These are phyloP conservation scores for Lanmaoa pseudosensibilis DNA, from an alignment of 768 basidiomycete species.

Conservation along the genomic window DNA sequence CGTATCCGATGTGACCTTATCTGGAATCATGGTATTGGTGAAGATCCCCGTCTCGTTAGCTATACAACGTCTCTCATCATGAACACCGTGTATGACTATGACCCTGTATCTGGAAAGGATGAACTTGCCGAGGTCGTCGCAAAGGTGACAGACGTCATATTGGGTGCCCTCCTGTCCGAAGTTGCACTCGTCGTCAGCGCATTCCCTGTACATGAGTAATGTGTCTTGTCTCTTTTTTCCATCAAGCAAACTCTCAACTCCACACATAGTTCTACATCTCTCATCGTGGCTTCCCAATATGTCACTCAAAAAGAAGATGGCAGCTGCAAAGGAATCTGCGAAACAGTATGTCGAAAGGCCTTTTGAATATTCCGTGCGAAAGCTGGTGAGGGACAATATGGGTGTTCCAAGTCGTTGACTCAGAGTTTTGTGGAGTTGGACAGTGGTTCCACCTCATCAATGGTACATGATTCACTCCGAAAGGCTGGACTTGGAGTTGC, in stretches of 20 bases:
- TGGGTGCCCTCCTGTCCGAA: not conserved
- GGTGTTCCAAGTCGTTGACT: too few species aligned
- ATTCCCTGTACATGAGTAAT: too few species aligned
- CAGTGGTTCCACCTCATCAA: not conserved
- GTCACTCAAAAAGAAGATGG: conserved; percentile 7
- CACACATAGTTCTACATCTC: not conserved
- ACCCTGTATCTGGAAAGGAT: not conserved
- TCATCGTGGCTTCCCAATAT: conserved; percentile 13
- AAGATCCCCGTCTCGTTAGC: not conserved
- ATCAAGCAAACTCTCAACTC: not conserved
- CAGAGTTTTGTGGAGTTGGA: not conserved
- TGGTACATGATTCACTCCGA: conserved; percentile 3
- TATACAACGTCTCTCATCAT: conserved; percentile 4
- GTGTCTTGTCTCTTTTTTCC: too few species aligned
- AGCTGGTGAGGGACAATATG: not conserved
- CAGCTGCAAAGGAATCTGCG: not conserved
- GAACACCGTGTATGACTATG: conserved; percentile 10
- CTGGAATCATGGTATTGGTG: too few species aligned
- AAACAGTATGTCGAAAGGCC: conserved; percentile 1
- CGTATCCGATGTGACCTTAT: not conserved
- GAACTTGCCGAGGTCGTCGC: not conserved
- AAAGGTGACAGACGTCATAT: not conserved
- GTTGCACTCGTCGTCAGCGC: too few species aligned
- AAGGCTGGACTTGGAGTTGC: not conserved
- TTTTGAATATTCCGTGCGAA: not conserved